Conservation (phyloP, 306 rosid genomes). For the Medicago ruthenica region DNA sequence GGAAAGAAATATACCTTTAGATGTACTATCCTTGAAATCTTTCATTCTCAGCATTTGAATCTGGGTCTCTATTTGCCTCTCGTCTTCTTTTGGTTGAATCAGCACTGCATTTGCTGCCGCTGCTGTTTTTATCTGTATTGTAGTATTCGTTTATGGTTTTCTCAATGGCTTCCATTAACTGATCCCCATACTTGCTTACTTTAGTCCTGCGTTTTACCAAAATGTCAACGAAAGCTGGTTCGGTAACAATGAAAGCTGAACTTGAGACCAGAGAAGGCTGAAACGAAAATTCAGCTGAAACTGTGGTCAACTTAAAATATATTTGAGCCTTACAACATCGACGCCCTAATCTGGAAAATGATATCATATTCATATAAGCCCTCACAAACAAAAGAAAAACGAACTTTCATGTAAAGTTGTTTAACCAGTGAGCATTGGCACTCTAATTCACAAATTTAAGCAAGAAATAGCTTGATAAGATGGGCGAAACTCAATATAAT, state of each 20-base stretch:
- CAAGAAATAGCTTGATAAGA: conserved; percentile 40
- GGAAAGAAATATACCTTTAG: no score
- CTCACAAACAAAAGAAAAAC: neutral
- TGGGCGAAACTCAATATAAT: conserved; percentile 67
- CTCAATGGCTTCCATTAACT: conserved; percentile 75
- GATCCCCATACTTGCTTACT: conserved; percentile 83
- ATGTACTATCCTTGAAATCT: no score
- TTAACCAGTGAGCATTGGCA: conserved; percentile 20
- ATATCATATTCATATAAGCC: conserved; percentile 33
- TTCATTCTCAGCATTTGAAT: conserved; percentile 43
- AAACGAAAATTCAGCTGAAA: conserved; percentile 33
- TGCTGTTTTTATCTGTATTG: conserved; percentile 55
- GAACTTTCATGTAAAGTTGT: conserved; percentile 10
- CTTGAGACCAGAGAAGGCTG: conserved; percentile 25
- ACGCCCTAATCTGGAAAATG: neutral
- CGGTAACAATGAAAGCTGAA: conserved; percentile 25
- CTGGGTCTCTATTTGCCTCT: conserved; percentile 41
- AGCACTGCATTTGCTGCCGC: conserved; percentile 71
- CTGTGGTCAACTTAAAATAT: conserved; percentile 4
- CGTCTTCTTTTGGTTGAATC: conserved; percentile 81
- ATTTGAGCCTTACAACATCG: conserved; percentile 36
- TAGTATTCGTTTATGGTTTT: conserved; percentile 63
- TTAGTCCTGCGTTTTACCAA: conserved; percentile 62
- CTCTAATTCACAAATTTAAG: conserved; percentile 40
- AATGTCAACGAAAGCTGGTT: conserved; percentile 23